Percentiles rank a stretch among this genome's conserved stretches.
phyloP scores from a whole-genome alignment of 306 rosid species.

The Citrullus mucosospermus region DNA sequence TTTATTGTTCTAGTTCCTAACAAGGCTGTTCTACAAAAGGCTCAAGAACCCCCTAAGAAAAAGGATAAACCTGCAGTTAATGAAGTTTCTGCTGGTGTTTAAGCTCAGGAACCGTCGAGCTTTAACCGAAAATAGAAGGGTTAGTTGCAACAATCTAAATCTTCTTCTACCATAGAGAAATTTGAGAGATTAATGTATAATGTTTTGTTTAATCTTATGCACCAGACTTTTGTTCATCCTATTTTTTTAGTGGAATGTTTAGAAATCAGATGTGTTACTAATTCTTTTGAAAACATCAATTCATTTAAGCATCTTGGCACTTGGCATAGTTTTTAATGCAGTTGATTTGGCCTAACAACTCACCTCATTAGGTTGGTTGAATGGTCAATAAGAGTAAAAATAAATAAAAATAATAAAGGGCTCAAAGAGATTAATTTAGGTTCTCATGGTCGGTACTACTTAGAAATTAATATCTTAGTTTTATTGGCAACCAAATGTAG shows the following conservation, averaged over 20 bases:
- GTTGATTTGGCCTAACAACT: too few relatives aligned
- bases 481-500: too few relatives aligned
- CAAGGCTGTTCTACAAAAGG: conserved; percentile 55
- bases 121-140: conserved; percentile 14
- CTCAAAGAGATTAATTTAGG: too few relatives aligned
- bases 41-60: conserved; percentile 66
- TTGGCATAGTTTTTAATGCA: background rate
- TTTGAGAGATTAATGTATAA: conserved; percentile 12
- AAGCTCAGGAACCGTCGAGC: conserved; percentile 24
- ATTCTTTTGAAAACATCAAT: background rate
- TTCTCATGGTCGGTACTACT: too few relatives aligned
- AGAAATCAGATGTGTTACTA: background rate
- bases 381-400: too few relatives aligned
- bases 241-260: background rate
- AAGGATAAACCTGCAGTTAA: conserved; percentile 35
- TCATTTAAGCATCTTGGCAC: background rate
- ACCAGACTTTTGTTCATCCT: conserved; percentile 8
- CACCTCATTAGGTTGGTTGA: too few relatives aligned
- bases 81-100: conserved; percentile 68
- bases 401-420: too few relatives aligned
- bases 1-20: conserved; percentile 68
- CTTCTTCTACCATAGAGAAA: conserved; percentile 21
- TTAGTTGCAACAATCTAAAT: conserved; percentile 18
- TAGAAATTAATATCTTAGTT: too few relatives aligned
- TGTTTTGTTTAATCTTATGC: conserved; percentile 11